Evolutionary conservation across 1,139 yeast species (phyloP).

Genomic region (Scheffersomyces parashehatae): DNA sequence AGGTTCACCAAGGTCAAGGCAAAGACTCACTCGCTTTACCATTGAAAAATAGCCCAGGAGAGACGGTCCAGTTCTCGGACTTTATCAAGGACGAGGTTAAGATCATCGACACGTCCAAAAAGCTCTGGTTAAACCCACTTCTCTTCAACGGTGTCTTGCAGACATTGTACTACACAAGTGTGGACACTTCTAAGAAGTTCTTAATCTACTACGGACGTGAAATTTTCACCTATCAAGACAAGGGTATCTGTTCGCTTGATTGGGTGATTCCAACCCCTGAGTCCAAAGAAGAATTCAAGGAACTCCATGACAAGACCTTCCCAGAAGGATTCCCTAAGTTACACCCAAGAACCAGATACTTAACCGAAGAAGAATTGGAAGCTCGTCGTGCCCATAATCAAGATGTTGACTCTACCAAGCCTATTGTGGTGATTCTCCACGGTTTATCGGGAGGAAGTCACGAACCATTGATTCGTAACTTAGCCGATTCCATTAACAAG

Average conservation of each 20-base stretch:
- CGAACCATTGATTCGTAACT: slow-evolving; percentile 78
- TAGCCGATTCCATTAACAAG: slow-evolving; percentile 39
- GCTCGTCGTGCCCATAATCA: slow-evolving; percentile 24
- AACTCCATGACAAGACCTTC: slow-evolving; percentile 52
- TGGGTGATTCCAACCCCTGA: slow-evolving; percentile 61
- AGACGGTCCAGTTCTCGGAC: slow-evolving; percentile 19
- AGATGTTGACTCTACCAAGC: slow-evolving; percentile 39
- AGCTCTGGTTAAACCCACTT: slow-evolving; percentile 60
- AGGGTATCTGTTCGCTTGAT: slow-evolving; percentile 76
- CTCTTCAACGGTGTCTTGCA: slow-evolving; percentile 76
- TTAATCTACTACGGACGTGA: slow-evolving; percentile 78
- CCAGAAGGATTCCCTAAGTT: slow-evolving; percentile 72
- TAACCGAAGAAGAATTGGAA: slow-evolving; percentile 44
- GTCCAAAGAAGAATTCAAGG: slow-evolving; percentile 47
- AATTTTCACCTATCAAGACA: slow-evolving; percentile 56
- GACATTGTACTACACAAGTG: slow-evolving; percentile 63
- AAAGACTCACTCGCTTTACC: slow-evolving; percentile 19
- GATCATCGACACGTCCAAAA: slow-evolving; percentile 28
- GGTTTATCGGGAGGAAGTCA: slow-evolving; percentile 94
- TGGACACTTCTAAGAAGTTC: slow-evolving; percentile 53
- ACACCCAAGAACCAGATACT: slow-evolving; percentile 77
- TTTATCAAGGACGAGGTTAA: slow-evolving; percentile 25
- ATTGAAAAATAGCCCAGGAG: slow-evolving; percentile 12
- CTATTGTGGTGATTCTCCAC: slow-evolving; percentile 71
- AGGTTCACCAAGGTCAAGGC: slow-evolving; percentile 23